Evolutionary conservation across 2,329 filamentous ascomycete genomes (phyloP).

Genomic region (Arthrobotrys sphaeroides): DNA sequence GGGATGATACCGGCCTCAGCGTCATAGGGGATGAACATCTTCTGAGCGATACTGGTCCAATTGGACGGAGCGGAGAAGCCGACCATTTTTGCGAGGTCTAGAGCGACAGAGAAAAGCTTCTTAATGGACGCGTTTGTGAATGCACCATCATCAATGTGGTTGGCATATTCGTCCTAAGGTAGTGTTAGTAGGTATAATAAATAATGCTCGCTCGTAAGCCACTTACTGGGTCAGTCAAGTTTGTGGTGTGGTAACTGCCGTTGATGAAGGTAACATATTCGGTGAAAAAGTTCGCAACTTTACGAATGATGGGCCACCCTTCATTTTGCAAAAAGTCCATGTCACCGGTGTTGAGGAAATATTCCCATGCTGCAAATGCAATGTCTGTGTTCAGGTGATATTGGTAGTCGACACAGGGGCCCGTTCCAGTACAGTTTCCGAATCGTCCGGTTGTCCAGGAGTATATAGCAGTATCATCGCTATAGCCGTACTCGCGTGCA

Average conservation of each 20-base stretch:
- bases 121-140: conserved; percentile 68
- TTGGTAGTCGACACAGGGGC: conserved; percentile 75
- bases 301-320: conserved; percentile 58
- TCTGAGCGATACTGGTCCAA: conserved; percentile 68
- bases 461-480: conserved; percentile 65
- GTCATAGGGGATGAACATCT: conserved; percentile 68
- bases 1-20: conserved; percentile 69
- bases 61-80: conserved; percentile 68
- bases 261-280: conserved; percentile 60
- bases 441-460: conserved; percentile 74
- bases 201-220: not conserved
- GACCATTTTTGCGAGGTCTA: conserved; percentile 68
- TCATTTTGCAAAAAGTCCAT: conserved; percentile 66
- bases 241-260: conserved; percentile 71
- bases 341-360: conserved; percentile 71
- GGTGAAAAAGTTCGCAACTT: conserved; percentile 58
- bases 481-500: conserved; percentile 67
- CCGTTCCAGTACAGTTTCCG: conserved; percentile 74
- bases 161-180: conserved; percentile 72
- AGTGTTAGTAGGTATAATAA: not conserved
- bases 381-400: conserved; percentile 78
- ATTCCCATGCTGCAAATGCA: conserved; percentile 70
- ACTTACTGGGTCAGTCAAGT: conserved; percentile 76
- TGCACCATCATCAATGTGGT: conserved; percentile 73
- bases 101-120: conserved; percentile 66